These are phyloP conservation scores for Kurtzmaniella natalensis DNA, from an alignment of 1,139 yeast genomes.

Conservation along the genomic window DNA sequence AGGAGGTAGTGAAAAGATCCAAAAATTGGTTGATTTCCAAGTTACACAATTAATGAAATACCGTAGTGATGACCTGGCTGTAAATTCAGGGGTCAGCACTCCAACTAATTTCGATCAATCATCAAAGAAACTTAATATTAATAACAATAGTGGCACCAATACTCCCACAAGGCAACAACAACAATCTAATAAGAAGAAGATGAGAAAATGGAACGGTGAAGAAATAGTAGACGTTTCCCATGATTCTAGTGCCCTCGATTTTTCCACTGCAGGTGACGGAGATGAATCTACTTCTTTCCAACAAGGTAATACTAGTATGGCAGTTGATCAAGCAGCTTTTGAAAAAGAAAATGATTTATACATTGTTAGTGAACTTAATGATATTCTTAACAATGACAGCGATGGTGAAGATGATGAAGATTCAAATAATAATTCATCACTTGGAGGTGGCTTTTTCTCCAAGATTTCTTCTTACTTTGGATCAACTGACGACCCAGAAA, in stretches of 20 bases:
- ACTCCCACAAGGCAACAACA: conserved; percentile 9
- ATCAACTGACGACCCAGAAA: conserved; percentile 31
- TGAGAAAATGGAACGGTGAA: conserved; percentile 46
- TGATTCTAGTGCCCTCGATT: conserved; percentile 30
- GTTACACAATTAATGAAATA: conserved; percentile 35
- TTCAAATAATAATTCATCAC: conserved; percentile 8
- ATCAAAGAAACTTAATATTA: conserved; percentile 2
- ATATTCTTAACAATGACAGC: conserved; percentile 33
- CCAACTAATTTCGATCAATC: background rate
- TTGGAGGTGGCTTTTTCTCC: conserved; percentile 26
- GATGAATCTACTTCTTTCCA: conserved; percentile 44
- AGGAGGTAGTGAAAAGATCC: conserved; percentile 18
- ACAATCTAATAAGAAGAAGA: conserved; percentile 24
- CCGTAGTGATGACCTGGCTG: conserved; percentile 16
- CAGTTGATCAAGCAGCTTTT: conserved; percentile 32
- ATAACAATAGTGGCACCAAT: conserved; percentile 9
- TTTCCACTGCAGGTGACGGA: conserved; percentile 27
- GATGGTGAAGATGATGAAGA: conserved; percentile 22
- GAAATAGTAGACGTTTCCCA: conserved; percentile 24
- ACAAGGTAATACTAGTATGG: conserved; percentile 11
- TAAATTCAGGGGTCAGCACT: conserved; percentile 4
- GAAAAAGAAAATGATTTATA: conserved; percentile 38
- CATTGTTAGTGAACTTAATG: conserved; percentile 40
- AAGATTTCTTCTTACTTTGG: conserved; percentile 39
- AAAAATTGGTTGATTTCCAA: conserved; percentile 36